Base-by-base conservation (phyloP, 2,329 filamentous ascomycete species). In the Ceratocystis cubensis region DNA sequence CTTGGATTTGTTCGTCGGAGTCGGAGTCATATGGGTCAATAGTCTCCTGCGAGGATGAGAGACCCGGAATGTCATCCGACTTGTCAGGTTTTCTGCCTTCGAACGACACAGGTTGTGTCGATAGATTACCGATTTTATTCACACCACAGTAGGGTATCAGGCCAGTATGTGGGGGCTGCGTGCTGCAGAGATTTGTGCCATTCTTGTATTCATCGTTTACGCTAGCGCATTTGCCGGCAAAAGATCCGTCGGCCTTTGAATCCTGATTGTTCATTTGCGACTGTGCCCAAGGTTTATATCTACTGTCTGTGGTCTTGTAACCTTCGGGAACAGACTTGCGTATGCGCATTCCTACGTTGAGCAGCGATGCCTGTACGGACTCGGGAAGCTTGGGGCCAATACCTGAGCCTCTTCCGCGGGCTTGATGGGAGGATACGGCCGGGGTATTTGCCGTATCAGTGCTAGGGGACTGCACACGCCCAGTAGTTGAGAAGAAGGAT, bases 261-360 rank as follows among this genome's bases (percentile, higher is more conserved):
- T 15, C 1, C 10, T 41, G 37, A 4, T 41, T 41, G 37, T 41
- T 41, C 37, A 41, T 41, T 41, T 15, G 37, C 13, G 37, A 13
- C 37, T 15, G 37, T 15, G 10, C 37, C 44, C 63, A 61, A 17
- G 64, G 45, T 44, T 67, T 64, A 15, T 41, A 59, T 22, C 5
- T 56, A 30, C 61, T 25, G 20, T 64, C 63, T 6, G 15, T 65
- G 46, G 89, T 96, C 78, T 96, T 95, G 81, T 96, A 96, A 68
- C 93, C 93, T 74, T 96, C 92, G 0, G 91, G 88, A 6, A 97
- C 88, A 10, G 89, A 89, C 78, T 97, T 97, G 73, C 93, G 88
- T 63, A 97, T 83, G 28, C 93, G 87, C 91, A 96, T 96, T 72
- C 93, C 93, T 70, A 97, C 93, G 72, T 83, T 89, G 53, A 96